Evolutionary conservation across 2,329 filamentous ascomycete species (phyloP), one percentile per base, ranked within the genome.

Genomic region (Colletotrichum higginsianum): DNA sequence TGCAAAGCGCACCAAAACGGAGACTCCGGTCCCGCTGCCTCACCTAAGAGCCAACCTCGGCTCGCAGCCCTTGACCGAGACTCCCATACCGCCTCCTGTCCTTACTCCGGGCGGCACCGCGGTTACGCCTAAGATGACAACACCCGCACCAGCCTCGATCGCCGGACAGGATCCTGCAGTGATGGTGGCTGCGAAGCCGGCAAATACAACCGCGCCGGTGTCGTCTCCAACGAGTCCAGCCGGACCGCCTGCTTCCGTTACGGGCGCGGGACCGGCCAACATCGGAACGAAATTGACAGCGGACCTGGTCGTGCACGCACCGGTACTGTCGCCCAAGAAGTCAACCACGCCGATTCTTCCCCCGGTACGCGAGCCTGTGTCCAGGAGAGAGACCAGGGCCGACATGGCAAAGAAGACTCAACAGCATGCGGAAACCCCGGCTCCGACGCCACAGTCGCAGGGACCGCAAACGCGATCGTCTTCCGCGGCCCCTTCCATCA

Each of bases 1-100:
- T 67, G 68, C 81, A 35, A 90, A 90, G 77, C 85, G 87, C 44
- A 86, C 82, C 73, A 90, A 89, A 78, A 89, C 85, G 30, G 88
- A 90, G 78, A 90, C 88, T 16, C 88, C 88, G 13, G 83, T 89
- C 40, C 87, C 86, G 60, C 84, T 84, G 52, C 84, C 84, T 16
- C 80, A 82, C 35, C 82, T 83, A 75, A 79, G 73, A 75, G 76
- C 76, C 76, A 80, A 78, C 67, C 64, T 76, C 47, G 44, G 42
- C 23, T 62, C 71, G 3, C 74, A 76, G 40, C 57, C 65, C 9
- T 44, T 67, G 26, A 49, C 67, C 4, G 71, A 74, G 42, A 74
- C 75, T 47, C 67, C 74, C 11, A 66, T 73, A 50, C 61, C 62
- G 42, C 71, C 75, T 23, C 79, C 81, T 13, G 80, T 83, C 47